Conservation (phyloP, 2,329 filamentous ascomycete species). For the Fusarium sp. region DNA sequence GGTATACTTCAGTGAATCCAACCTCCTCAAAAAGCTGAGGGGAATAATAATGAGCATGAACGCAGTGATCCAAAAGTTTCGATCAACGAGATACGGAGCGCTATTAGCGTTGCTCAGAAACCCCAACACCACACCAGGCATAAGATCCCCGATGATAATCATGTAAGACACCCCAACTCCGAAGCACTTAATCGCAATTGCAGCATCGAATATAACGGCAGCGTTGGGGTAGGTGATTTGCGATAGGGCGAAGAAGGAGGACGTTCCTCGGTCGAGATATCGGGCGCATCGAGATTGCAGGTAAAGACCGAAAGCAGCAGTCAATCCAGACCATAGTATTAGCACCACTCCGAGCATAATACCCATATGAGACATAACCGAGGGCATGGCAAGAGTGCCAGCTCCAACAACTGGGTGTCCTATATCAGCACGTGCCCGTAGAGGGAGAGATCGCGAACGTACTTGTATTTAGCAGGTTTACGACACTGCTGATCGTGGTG, state of each 20-base stretch:
- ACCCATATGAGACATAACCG: slow-evolving; percentile 94
- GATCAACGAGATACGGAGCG: slow-evolving; percentile 82
- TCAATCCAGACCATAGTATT: slow-evolving; percentile 91
- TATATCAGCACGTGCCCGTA: slow-evolving; percentile 36
- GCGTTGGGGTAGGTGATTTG: slow-evolving; percentile 98
- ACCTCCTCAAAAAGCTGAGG: slow-evolving; percentile 86
- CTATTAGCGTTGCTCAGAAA: slow-evolving; percentile 74
- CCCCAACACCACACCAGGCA: slow-evolving; percentile 92
- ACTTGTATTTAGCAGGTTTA: slow-evolving; percentile 98
- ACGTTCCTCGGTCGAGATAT: slow-evolving; percentile 88
- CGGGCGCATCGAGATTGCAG: slow-evolving; percentile 92
- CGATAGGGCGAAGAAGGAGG: slow-evolving; percentile 96
- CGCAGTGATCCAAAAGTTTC: slow-evolving; percentile 97
- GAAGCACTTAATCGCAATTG: slow-evolving; percentile 98
- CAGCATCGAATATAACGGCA: slow-evolving; percentile 92
- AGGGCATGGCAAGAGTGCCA: slow-evolving; percentile 94
- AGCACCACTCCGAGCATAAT: slow-evolving; percentile 85
- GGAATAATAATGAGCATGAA: slow-evolving; percentile 98
- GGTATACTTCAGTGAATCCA: slow-evolving; percentile 98
- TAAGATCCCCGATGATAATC: slow-evolving; percentile 98
- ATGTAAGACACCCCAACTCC: slow-evolving; percentile 97
- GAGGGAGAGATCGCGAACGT: slow-evolving; percentile 49
- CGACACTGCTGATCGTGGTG: slow-evolving; percentile 88
- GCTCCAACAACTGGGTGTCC: slow-evolving; percentile 81
- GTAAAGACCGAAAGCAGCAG: slow-evolving; percentile 92